These are phyloP conservation scores for Venturia pyrina DNA, from an alignment of 2,329 filamentous ascomycete genomes.

Conservation along the genomic window DNA sequence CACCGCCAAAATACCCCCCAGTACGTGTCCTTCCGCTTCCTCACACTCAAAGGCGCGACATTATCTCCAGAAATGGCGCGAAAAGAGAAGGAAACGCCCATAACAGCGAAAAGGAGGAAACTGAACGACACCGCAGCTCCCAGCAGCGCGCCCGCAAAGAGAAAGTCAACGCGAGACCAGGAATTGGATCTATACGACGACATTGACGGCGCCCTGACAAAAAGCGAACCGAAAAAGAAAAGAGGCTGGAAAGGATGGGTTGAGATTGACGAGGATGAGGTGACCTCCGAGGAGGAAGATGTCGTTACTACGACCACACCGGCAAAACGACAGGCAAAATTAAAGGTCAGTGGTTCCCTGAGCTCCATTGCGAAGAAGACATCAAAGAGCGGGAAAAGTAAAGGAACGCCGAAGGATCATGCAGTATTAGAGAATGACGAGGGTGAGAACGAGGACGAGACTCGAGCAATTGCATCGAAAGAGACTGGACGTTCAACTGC, in stretches of 20 bases:
- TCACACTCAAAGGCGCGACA: background rate
- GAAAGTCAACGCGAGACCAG: background rate
- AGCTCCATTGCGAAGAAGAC: background rate
- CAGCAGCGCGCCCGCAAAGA: background rate
- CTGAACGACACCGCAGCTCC: background rate
- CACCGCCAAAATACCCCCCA: no score
- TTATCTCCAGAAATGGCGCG: background rate
- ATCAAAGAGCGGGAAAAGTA: background rate
- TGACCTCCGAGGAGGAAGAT: background rate
- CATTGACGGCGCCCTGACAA: slow-evolving; percentile 9
- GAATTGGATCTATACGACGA: slow-evolving; percentile 11
- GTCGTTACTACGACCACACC: background rate
- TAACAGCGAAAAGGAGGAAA: background rate
- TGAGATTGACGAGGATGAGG: background rate
- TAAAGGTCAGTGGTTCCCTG: background rate
- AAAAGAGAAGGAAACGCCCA: background rate
- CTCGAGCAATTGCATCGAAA: background rate
- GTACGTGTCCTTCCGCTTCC: background rate
- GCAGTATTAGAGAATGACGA: background rate
- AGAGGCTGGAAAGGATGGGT: slow-evolving; percentile 5
- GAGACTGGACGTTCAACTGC: background rate
- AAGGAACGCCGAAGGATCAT: background rate
- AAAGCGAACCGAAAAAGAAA: background rate
- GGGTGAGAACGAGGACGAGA: background rate
- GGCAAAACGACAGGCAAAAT: background rate